phyloP scores from a whole-genome alignment of 345 rosid species.

The Erysimum cheiranthoides region DNA sequence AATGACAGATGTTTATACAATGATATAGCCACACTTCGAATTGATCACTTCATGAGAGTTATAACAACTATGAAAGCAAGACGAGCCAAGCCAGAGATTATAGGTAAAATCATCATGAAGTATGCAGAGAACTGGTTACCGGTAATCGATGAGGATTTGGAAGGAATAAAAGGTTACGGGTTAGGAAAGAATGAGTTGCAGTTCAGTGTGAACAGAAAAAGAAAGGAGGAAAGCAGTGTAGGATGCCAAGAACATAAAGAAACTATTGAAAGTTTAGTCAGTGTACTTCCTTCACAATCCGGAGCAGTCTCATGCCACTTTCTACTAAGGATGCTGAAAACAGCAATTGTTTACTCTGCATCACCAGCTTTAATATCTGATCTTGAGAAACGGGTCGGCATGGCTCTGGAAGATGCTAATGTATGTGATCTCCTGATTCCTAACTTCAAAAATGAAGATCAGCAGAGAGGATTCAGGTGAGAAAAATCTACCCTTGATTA shows the following conservation, averaged over 20 bases:
- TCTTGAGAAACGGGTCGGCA: slow-evolving; percentile 75
- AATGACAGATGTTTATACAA: slow-evolving; percentile 56
- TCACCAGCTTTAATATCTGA: slow-evolving; percentile 79
- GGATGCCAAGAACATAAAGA: slow-evolving; percentile 60
- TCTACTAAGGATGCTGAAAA: slow-evolving; percentile 72
- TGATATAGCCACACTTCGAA: slow-evolving; percentile 60
- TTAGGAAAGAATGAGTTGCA: slow-evolving; percentile 66
- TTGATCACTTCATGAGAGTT: slow-evolving; percentile 79
- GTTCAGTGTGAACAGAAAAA: slow-evolving; percentile 53
- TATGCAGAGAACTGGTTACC: slow-evolving; percentile 68
- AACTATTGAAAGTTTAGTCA: slow-evolving; percentile 73
- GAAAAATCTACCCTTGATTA: slow-evolving; percentile 30
- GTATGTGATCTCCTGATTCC: slow-evolving; percentile 84
- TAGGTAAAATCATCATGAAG: slow-evolving; percentile 64
- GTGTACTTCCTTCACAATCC: slow-evolving; percentile 65
- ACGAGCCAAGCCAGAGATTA: slow-evolving; percentile 58
- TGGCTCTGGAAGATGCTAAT: slow-evolving; percentile 65
- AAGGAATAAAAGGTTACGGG: slow-evolving; percentile 66
- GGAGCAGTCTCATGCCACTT: slow-evolving; percentile 76
- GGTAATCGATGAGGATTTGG: slow-evolving; percentile 57
- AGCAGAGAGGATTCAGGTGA: slow-evolving; percentile 54
- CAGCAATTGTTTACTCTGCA: slow-evolving; percentile 68
- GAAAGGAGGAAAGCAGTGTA: slow-evolving; percentile 49
- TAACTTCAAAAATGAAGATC: slow-evolving; percentile 62
- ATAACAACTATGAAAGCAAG: slow-evolving; percentile 64